Evolutionary conservation across 805 yeast species (phyloP).

Genomic region (Saccharomyces cerevisiae): DNA sequence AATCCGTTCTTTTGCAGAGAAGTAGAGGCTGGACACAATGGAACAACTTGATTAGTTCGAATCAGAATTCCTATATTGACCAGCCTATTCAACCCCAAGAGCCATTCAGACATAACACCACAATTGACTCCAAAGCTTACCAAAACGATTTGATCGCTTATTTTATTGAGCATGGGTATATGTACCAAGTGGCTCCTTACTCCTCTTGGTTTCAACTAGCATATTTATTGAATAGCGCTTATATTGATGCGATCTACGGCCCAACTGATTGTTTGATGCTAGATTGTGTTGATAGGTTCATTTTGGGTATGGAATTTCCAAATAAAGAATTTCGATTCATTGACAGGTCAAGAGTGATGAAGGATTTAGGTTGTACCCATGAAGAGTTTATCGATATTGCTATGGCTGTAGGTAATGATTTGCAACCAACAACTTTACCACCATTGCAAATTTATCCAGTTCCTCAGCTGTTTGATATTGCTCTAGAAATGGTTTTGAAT

Average conservation of each 20-base stretch:
- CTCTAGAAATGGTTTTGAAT: constrained; percentile 32
- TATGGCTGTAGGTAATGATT: constrained; percentile 67
- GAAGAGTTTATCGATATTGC: constrained; percentile 70
- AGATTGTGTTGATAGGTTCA: constrained; percentile 57
- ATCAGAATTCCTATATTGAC: constrained; percentile 26
- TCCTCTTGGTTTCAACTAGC: constrained; percentile 73
- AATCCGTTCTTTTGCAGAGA: constrained; percentile 37
- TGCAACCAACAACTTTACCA: constrained; percentile 59
- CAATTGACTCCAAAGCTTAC: constrained; percentile 43
- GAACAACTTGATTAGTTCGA: constrained; percentile 31
- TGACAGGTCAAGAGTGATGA: constrained; percentile 47
- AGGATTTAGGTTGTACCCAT: constrained; percentile 51
- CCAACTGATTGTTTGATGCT: constrained; percentile 70
- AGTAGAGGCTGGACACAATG: constrained; percentile 40
- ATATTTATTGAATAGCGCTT: constrained; percentile 48
- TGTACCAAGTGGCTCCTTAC: constrained; percentile 75
- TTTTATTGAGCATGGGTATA: constrained; percentile 47
- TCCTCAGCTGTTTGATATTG: constrained; percentile 30
- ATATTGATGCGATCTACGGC: constrained; percentile 72
- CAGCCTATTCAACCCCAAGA: constrained; percentile 34
- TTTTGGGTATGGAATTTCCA: constrained; percentile 61
- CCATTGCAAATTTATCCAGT: constrained; percentile 32
- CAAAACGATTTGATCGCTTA: constrained; percentile 48
- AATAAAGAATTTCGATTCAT: constrained; percentile 59
- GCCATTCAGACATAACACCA: constrained; percentile 46